Base-by-base conservation (phyloP, 1,284 basidiomycete genomes). In the Tilletia caries region DNA sequence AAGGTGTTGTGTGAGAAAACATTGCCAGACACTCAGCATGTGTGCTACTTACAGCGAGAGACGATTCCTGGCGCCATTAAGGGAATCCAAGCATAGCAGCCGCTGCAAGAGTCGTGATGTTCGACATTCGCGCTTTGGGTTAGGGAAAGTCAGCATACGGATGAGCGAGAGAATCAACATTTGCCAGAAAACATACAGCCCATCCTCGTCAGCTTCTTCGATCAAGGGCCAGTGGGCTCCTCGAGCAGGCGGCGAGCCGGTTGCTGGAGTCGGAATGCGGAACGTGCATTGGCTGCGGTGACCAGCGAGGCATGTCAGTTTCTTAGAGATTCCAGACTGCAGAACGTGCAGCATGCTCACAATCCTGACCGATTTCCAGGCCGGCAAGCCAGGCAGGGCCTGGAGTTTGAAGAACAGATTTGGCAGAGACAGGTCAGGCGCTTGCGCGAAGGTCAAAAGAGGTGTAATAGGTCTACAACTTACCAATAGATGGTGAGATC, bases 171-270 rank as follows among this genome's bases (percentile, higher is more conserved):
- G 8, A 41, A 1, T 41, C 37, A 41, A 15, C 15, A 41, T 41
- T 15, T 10, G 8, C 10, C 37, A 41, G 8, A 41, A 41, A 41
- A 41, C 58, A 18, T 33, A 62, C 58, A 62, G 18, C 32, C 58
- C 58, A n/a, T 62, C 58, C 10, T 62, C 58, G 15, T 62, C 58
- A 37, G 58, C 58, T 13, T 62, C 58, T 62, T 62, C 58, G 33
- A 62, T 33, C 33, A 5, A 13, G 13, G 58, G 58, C 58, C 58
- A 62, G 32, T 3, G 27, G 10, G 13, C 29, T 18, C 58, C 58
- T 13, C 58, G 58, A 62, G 58, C 29, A 20, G 58, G 58, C 15
- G 32, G 58, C 23, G 58, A 15, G 13, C 32, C 18, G 13, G 12
- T 33, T 3, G 32, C 8, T 2, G 20, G 6, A 20, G 58, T 27